phyloP scores from a whole-genome alignment of 2,329 filamentous ascomycete species.

The Chrysoporthe puriensis region DNA sequence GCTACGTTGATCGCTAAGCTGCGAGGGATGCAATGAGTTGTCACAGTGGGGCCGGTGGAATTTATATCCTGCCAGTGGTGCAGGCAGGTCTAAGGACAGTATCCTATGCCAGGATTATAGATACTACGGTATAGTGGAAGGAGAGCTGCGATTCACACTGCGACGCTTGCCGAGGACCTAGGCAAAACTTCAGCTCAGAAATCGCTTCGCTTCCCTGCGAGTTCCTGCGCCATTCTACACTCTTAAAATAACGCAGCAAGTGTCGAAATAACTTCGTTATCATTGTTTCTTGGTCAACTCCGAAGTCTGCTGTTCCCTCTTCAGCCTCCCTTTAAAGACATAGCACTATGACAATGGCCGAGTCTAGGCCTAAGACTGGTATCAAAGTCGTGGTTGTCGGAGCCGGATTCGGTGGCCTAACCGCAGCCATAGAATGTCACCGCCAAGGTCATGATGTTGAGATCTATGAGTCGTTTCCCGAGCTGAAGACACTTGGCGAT shows the following conservation, averaged over 20 bases:
- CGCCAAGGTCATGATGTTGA: constrained; percentile 62
- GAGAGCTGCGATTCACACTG: neutral
- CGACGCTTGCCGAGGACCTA: neutral
- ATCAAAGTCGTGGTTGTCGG: constrained; percentile 57
- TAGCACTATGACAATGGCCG: constrained; percentile 6
- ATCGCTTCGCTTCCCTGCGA: neutral
- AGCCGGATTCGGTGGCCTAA: constrained; percentile 64
- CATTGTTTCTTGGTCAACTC: too few relatives aligned
- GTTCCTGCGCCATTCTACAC: neutral
- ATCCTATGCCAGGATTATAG: neutral
- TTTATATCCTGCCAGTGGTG: neutral
- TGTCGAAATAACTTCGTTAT: neutral
- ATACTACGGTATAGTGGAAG: neutral
- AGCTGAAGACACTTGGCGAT: constrained; percentile 62
- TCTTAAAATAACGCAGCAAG: neutral
- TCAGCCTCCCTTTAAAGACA: too few relatives aligned
- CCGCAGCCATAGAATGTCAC: constrained; percentile 65
- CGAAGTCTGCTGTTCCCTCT: neutral
- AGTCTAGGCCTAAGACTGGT: constrained; percentile 43
- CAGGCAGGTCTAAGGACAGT: neutral
- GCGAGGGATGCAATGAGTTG: neutral
- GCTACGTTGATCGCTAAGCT: neutral
- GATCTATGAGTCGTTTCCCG: constrained; percentile 61
- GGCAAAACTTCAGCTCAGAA: neutral
- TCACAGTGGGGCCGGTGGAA: neutral